Conservation (phyloP, 2,329 filamentous ascomycete species). For the Pseudogymnoascus sp. region DNA sequence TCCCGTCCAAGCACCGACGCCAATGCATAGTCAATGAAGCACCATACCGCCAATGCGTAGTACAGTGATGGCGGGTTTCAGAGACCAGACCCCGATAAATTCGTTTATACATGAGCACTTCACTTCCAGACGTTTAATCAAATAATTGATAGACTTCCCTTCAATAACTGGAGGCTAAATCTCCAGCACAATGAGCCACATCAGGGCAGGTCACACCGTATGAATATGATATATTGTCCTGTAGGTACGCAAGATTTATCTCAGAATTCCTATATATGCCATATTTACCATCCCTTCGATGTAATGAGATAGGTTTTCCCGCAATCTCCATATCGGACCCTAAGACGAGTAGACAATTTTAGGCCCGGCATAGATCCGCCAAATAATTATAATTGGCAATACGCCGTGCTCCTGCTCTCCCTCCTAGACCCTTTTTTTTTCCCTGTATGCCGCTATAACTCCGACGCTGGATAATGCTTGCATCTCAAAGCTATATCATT, state of each 20-base stretch:
- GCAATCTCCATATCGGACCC: background rate
- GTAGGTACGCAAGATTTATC: background rate
- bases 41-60: background rate
- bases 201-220: background rate
- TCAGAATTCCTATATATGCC: background rate
- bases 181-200: background rate
- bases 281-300: background rate
- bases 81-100: background rate
- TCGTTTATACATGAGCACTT: no score
- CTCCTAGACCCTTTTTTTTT: background rate
- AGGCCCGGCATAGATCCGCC: background rate
- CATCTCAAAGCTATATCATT: constrained; percentile 3
- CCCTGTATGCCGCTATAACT: background rate
- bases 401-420: background rate
- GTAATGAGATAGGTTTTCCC: background rate
- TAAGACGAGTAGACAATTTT: background rate
- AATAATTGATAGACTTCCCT: background rate
- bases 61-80: background rate
- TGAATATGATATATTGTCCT: background rate
- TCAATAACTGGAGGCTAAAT: background rate
- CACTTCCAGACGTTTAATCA: background rate
- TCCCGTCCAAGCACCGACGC: background rate
- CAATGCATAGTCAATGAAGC: background rate
- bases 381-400: constrained; percentile 1
- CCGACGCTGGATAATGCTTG: background rate